Evolutionary conservation across 2,329 filamentous ascomycete genomes (phyloP).

Genomic region (Colletotrichum sp.): DNA sequence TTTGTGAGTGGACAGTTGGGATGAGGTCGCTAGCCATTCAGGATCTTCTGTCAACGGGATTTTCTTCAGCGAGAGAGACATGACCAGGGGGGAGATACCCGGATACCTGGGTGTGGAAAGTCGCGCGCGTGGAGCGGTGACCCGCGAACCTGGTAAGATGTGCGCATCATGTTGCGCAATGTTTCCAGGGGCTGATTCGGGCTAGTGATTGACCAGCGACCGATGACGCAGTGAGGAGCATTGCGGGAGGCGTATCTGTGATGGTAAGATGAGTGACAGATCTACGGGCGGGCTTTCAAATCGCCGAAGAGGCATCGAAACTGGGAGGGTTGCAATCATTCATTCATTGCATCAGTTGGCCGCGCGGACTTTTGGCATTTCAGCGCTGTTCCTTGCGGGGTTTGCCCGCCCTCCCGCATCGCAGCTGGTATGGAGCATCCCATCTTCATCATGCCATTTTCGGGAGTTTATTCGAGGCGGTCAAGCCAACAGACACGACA

Average conservation of each 20-base stretch:
- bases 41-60: background rate
- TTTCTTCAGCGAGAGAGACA: background rate
- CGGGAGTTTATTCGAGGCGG: background rate
- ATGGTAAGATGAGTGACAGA: fast-evolving
- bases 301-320: background rate
- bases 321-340: background rate
- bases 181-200: background rate
- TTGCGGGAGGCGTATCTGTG: background rate
- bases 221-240: background rate
- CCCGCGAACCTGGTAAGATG: background rate
- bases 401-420: no score
- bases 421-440: background rate
- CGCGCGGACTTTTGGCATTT: background rate
- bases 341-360: background rate
- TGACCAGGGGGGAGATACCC: background rate
- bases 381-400: background rate
- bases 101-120: background rate
- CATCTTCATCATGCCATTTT: background rate
- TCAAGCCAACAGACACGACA: background rate
- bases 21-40: background rate
- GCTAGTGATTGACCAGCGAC: background rate
- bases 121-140: background rate
- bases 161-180: background rate
- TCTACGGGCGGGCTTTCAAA: background rate
- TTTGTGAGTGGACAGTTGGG: background rate